Percentiles rank a stretch among this genome's conserved stretches.
Evolutionary conservation across 768 basidiomycete species (phyloP).

Genomic region (Mycena rosella): DNA sequence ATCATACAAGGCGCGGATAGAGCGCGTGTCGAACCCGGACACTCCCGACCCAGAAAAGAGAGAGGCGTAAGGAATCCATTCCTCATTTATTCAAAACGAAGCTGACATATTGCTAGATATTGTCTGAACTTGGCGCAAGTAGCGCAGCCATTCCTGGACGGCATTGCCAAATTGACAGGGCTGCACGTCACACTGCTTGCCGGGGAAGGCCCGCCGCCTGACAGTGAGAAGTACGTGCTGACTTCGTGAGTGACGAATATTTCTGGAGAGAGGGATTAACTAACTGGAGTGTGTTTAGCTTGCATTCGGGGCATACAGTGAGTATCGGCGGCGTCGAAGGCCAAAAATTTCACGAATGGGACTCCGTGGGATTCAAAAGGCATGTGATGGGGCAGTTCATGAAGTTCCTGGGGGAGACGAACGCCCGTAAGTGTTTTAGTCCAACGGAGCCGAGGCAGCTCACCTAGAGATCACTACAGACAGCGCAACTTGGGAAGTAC

Average conservation of each 20-base stretch:
- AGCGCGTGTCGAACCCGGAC: no score
- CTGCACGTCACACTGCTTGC: constrained; percentile 8
- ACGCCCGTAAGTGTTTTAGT: neutral
- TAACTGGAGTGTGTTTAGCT: neutral
- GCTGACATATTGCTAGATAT: no score
- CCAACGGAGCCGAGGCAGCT: no score
- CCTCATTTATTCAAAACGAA: no score
- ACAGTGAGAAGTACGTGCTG: neutral
- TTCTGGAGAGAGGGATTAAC: no score
- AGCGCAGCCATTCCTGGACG: constrained; percentile 7
- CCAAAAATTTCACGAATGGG: constrained; percentile 13
- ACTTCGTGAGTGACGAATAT: constrained; percentile 4
- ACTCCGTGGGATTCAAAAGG: neutral
- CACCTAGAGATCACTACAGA: no score
- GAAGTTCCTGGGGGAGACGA: constrained; percentile 3
- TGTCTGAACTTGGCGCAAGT: constrained; percentile 3
- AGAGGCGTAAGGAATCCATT: no score
- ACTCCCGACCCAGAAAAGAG: no score
- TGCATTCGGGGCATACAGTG: constrained; percentile 13
- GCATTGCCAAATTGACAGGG: constrained; percentile 12
- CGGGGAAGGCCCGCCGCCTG: neutral
- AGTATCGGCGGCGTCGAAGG: neutral
- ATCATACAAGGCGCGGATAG: neutral
- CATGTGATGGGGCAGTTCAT: constrained; percentile 9
- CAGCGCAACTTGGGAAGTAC: no score